Base-by-base conservation (phyloP, 148 eudicot genomes). In the Linanthus parryae region DNA sequence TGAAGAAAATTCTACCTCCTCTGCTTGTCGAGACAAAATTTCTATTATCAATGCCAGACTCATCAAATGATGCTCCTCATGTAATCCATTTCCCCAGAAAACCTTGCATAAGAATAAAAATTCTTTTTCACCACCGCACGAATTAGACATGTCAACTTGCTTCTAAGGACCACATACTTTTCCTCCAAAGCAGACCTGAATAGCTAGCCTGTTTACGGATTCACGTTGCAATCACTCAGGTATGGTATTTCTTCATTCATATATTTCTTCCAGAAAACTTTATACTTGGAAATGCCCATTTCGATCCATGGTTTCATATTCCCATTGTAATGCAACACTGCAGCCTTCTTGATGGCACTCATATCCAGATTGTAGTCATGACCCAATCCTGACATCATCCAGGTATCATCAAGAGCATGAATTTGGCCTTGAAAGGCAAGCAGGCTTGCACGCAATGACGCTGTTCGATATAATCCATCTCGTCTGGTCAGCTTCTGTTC, bases 291-390 rank as follows among this genome's bases (percentile, higher is more conserved):
- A 55, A 92, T 92, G 56, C 94, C 88, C 59, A 92, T 72, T 57
- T 92, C 99, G 44, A 92, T 88, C 99, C 99, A 92, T 23, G 99
- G 96, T 68, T 92, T 92, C 99, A 84, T 92, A 67, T 85, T 84
- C 48, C 99, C 99, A 58, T 88, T 85, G 59, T 66, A 92, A 62
- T 92, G 99, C 62, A 92, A 57, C 11, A 74, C 86, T 21, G 81
- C 85, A 35, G 92, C 81, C 41, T 74, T 77, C 58, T 58, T 49
- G 16, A 84, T 48, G 51, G 78, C 59, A 40, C 75, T 76, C 1
- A 47, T 18, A 66, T 67, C 69, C 48, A 84, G 69, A 31, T 73
- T 72, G 31, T 87, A 92, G 54, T 87, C 90, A 73, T 87, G 81
- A 50, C 99, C 99, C 54, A 92, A 58, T 56, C 99, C 99, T 56